These are phyloP conservation scores for Fusarium subtropicale DNA, from an alignment of 2,329 filamentous ascomycete genomes.

Conservation along the genomic window DNA sequence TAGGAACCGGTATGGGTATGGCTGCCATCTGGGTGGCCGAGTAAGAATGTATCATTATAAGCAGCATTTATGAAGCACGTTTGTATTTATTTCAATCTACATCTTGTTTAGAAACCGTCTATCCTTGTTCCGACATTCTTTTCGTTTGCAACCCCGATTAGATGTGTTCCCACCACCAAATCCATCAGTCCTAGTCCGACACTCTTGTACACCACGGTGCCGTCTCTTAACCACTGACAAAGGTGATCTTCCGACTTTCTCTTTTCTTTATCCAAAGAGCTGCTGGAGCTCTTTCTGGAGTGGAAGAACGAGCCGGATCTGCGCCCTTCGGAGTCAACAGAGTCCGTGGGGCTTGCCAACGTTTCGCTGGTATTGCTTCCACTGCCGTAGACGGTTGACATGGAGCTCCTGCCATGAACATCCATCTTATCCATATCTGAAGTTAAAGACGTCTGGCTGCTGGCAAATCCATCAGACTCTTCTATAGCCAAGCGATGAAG, in stretches of 20 bases:
- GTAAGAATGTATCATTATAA: constrained; percentile 61
- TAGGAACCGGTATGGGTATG: constrained; percentile 98
- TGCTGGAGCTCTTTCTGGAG: constrained; percentile 47
- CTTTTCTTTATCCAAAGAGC: constrained; percentile 52
- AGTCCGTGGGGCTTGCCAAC: constrained; percentile 50
- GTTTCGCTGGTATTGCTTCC: constrained; percentile 39
- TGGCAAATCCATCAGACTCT: constrained; percentile 53
- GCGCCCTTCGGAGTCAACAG: constrained; percentile 47
- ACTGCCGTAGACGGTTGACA: constrained; percentile 55
- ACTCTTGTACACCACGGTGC: constrained; percentile 76
- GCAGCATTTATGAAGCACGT: constrained; percentile 29
- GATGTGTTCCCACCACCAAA: constrained; percentile 68
- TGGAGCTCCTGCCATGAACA: constrained; percentile 52
- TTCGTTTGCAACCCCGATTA: constrained; percentile 66
- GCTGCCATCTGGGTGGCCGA: constrained; percentile 96
- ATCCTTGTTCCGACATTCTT: constrained; percentile 67
- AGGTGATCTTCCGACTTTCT: constrained; percentile 63
- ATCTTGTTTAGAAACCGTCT: constrained; percentile 59
- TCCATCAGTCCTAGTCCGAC: constrained; percentile 76
- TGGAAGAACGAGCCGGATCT: constrained; percentile 52
- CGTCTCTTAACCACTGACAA: constrained; percentile 67
- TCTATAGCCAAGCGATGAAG: constrained; percentile 60
- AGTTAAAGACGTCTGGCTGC: constrained; percentile 47
- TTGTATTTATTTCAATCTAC: constrained; percentile 21
- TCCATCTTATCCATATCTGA: constrained; percentile 54